Evolutionary conservation across 106 monocot genomes (phyloP).

Genomic region (Dendrobium chrysotoxum): DNA sequence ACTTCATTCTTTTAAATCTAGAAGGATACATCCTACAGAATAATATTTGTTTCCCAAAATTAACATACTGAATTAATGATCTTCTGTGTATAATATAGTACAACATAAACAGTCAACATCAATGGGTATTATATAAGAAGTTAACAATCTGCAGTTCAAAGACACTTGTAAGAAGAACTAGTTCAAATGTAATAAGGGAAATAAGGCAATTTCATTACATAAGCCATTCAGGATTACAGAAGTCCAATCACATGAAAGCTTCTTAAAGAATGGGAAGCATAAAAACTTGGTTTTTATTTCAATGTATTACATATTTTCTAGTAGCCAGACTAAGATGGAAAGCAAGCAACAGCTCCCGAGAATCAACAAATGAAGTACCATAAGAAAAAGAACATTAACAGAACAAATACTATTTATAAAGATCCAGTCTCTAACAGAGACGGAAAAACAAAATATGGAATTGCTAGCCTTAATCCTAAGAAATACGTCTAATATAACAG

Average conservation of each 20-base stretch:
- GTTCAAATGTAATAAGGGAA: neutral
- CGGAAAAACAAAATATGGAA: no score
- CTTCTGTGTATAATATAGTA: neutral
- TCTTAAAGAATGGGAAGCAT: neutral
- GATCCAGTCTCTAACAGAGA: no score
- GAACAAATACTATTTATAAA: no score
- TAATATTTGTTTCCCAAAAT: neutral
- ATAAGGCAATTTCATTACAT: neutral
- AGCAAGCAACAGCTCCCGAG: neutral
- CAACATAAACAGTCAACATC: neutral
- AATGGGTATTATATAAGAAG: neutral
- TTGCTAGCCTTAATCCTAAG: no score
- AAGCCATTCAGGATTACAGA: neutral
- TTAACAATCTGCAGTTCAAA: neutral
- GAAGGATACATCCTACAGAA: constrained; percentile 12
- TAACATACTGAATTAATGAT: neutral
- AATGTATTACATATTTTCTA: neutral
- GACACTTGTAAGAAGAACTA: neutral
- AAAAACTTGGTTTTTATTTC: neutral
- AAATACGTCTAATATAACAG: no score
- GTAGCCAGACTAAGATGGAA: neutral
- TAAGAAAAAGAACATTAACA: no score
- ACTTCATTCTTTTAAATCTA: constrained; percentile 6
- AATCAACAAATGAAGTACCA: no score
- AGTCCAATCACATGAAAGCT: neutral